phyloP scores from a whole-genome alignment of 768 basidiomycete genomes.

The Cubamyces lactineus region DNA sequence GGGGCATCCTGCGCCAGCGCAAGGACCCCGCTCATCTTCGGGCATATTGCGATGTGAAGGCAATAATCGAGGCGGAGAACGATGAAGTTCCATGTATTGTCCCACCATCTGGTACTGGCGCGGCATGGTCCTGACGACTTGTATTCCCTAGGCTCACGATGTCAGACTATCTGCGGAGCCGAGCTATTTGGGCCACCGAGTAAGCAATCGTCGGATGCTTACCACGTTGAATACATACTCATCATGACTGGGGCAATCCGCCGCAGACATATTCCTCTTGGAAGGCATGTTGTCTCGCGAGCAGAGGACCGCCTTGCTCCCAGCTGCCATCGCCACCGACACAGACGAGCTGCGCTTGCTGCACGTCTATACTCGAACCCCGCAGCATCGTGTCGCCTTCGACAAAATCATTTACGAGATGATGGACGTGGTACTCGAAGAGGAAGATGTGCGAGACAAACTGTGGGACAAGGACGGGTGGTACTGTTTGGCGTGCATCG shows the following conservation, averaged over 20 bases:
- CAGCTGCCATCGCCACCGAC: constrained; percentile 19
- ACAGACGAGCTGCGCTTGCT: constrained; percentile 7
- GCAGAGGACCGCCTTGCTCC: neutral
- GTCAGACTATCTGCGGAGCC: constrained; percentile 13
- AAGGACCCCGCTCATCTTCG: neutral
- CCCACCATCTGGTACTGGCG: too few relatives aligned
- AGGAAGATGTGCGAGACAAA: constrained; percentile 2
- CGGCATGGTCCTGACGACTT: neutral
- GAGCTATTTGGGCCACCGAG: constrained; percentile 34
- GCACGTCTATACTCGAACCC: neutral
- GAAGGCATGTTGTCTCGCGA: neutral
- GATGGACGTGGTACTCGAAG: constrained; percentile 14
- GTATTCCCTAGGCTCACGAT: constrained; percentile 22
- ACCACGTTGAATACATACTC: too few relatives aligned
- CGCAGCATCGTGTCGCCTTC: neutral
- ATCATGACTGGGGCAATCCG: neutral
- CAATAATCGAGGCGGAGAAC: constrained; percentile 26
- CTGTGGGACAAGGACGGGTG: constrained; percentile 30
- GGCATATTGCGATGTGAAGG: neutral
- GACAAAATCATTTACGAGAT: constrained; percentile 1
- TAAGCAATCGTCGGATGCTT: constrained; percentile 18
- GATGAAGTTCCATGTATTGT: constrained; percentile 32
- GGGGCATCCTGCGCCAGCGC: neutral
- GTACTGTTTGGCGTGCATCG: constrained; percentile 32
- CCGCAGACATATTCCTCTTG: constrained; percentile 25